A percentile compares a stretch with the other conserved stretches of the same genome.
These are phyloP conservation scores for Trichoderma sp. DNA, from an alignment of 2,329 filamentous ascomycete species.

Conservation along the genomic window DNA sequence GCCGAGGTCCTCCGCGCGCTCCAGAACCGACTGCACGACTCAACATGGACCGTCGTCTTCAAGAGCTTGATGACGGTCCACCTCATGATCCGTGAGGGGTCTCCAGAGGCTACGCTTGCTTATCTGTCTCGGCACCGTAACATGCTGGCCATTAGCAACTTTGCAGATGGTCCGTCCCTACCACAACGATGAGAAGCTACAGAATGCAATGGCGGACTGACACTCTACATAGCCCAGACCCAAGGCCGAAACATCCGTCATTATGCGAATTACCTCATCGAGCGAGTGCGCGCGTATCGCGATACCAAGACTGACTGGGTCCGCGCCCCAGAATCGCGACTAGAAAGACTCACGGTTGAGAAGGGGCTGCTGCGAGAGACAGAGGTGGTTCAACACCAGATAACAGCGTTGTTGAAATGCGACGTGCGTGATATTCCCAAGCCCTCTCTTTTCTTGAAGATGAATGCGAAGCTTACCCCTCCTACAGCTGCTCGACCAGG, in stretches of 20 bases:
- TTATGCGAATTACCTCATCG: constrained; percentile 83
- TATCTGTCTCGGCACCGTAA: constrained; percentile 83
- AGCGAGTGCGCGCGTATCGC: constrained; percentile 78
- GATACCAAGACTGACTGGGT: constrained; percentile 91
- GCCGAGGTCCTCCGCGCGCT: constrained; percentile 93
- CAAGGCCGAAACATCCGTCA: constrained; percentile 93
- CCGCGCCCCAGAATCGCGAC: constrained; percentile 73
- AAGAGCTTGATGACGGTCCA: constrained; percentile 95
- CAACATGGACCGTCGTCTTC: constrained; percentile 99
- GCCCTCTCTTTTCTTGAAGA: neutral
- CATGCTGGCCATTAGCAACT: constrained; percentile 82
- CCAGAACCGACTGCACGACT: constrained; percentile 85
- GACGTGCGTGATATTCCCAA: constrained; percentile 61
- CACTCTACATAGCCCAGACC: constrained; percentile 68
- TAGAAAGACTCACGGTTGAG: constrained; percentile 85
- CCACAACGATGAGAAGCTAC: neutral
- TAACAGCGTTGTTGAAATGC: constrained; percentile 82
- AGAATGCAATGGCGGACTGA: constrained; percentile 6
- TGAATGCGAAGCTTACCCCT: constrained; percentile 1
- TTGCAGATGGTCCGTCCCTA: constrained; percentile 76
- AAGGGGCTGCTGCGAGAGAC: constrained; percentile 92
- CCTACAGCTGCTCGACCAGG: constrained; percentile 74
- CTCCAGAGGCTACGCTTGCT: constrained; percentile 81
- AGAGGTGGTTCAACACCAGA: constrained; percentile 85
- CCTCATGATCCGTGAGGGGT: constrained; percentile 95